Percentiles rank a stretch among this genome's conserved stretches.
These are phyloP conservation scores for Diospyros kaki DNA, from an alignment of 148 eudicot genomes.

Conservation along the genomic window DNA sequence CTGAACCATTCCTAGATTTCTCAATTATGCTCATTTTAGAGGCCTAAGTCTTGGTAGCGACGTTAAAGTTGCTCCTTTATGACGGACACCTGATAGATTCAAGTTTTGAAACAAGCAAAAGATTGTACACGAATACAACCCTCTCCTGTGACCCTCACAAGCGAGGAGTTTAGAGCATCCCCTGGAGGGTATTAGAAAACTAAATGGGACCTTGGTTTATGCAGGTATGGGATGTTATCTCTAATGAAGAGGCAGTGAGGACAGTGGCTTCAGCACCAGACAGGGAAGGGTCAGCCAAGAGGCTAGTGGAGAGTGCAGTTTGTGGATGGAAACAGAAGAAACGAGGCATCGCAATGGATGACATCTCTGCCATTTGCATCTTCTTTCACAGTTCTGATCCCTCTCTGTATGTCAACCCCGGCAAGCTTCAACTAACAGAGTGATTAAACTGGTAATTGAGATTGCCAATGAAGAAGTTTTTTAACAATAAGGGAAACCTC, in stretches of 20 bases:
- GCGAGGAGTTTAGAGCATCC: no score
- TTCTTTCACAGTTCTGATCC: slow-evolving; percentile 41
- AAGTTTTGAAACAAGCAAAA: no score
- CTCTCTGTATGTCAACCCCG: neutral
- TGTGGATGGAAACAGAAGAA: slow-evolving; percentile 63
- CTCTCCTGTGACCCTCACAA: no score
- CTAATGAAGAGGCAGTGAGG: slow-evolving; percentile 70
- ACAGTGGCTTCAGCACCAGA: slow-evolving; percentile 49
- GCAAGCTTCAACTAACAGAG: neutral
- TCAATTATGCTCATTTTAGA: no score
- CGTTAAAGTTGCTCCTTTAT: no score
- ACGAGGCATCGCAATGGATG: slow-evolving; percentile 52
- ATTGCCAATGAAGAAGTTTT: no score
- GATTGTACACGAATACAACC: no score
- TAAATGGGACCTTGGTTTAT: neutral
- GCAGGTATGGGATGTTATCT: slow-evolving; percentile 84
- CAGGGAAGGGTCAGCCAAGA: slow-evolving; percentile 64
- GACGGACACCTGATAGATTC: no score
- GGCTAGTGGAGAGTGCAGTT: slow-evolving; percentile 57
- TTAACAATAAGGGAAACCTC: no score
- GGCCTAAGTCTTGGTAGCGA: no score
- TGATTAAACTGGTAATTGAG: no score
- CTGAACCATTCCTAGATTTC: no score
- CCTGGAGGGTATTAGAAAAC: neutral
- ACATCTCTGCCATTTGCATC: slow-evolving; percentile 74